phyloP scores from a whole-genome alignment of 257 asterid species.

The Plantago elongata region DNA sequence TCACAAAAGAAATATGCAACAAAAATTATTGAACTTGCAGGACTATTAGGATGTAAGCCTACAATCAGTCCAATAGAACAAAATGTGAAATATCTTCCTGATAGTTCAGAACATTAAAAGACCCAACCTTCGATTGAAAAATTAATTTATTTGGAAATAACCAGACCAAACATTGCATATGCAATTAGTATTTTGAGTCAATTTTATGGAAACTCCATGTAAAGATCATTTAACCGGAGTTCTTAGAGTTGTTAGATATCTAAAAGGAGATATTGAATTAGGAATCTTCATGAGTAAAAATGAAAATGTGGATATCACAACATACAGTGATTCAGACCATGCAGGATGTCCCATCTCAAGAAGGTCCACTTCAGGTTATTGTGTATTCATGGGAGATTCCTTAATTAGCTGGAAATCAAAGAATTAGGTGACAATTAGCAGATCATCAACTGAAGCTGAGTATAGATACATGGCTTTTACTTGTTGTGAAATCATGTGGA shows the following conservation, averaged over 20 bases:
- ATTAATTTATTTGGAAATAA: not conserved
- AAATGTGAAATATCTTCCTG: not conserved
- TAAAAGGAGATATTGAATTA: not conserved
- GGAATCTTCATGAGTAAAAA: not conserved
- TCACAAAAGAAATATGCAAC: not conserved
- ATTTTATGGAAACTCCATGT: not conserved
- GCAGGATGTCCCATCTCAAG: not conserved
- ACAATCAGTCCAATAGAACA: not conserved
- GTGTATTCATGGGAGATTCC: no score
- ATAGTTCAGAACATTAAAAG: not conserved
- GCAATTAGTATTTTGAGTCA: not conserved
- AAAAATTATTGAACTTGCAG: not conserved
- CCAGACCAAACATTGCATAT: not conserved
- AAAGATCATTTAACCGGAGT: not conserved
- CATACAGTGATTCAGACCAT: not conserved
- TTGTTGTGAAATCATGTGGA: no score
- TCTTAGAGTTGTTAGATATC: not conserved
- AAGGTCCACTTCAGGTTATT: no score
- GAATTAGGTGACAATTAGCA: no score
- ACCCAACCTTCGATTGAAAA: no score
- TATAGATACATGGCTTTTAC: no score
- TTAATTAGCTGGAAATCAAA: no score
- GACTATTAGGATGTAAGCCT: not conserved
- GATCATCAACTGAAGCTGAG: no score
- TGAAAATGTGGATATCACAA: rapidly evolving